Evolutionary conservation across 805 yeast genomes (phyloP), one percentile per base, ranked within the genome.

Genomic region (Cephaloascus fragrans): DNA sequence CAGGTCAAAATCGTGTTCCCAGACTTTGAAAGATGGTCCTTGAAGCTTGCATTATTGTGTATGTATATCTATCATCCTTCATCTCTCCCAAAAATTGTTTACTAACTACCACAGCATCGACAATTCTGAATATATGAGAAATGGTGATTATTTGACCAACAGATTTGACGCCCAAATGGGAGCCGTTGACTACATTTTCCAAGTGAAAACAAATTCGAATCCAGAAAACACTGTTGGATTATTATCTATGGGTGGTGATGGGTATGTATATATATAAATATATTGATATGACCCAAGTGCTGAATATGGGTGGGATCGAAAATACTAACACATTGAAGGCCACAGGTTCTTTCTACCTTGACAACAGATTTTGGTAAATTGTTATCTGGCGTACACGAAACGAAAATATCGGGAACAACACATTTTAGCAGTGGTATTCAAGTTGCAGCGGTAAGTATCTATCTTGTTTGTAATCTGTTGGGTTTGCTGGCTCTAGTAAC

Each of bases 181-280:
- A 45, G 80, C 96, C 8, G 88, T 89, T 20, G 93, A 87, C 49
- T 69, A 80, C 49, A 77, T 93, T 35, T 94, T 93, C 67, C 82
- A 83, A 46, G 77, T 84, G 46, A 90, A 93, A 62, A 77, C 86
- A 45, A 80, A 82, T 54, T 68, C 88, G 38, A 93, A 94, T 58
- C 97, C 97, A 4, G 97, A 93, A 60, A 86, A 77, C 61, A 83
- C 96, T 1, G 96, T 90, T 26, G 98, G 97, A 1, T 65, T 93
- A 40, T 72, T 93, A 66, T 78, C 96, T 15, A 78, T 83, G 66
- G 94, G 93, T 4, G 97, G 97, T 19, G 68, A 69, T 14, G 12
- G 17, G 38, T 19, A 9, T n/a, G 15, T 16, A n/a, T 19, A 15
- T 17, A 23, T 23, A 8, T 23, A 8, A 23, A 23, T 6, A 8